Evolutionary conservation across 1,284 basidiomycete species (phyloP).

Genomic region (Melampsora americana): DNA sequence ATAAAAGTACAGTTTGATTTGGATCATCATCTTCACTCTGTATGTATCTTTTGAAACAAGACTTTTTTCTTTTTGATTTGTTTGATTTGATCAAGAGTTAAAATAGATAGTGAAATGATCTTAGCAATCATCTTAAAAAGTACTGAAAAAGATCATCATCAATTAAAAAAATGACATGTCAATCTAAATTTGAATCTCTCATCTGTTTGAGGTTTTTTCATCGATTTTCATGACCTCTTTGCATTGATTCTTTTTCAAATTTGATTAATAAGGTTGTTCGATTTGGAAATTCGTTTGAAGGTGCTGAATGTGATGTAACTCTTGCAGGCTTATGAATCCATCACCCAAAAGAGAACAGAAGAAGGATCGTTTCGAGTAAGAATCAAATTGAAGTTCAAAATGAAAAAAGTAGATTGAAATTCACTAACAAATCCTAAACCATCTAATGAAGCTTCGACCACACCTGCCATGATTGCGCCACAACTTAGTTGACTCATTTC

Average conservation of each 20-base stretch:
- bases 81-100: too few species aligned
- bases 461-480: conserved; percentile 92
- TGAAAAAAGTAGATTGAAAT: neutral
- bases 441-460: conserved; percentile 95
- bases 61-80: too few species aligned
- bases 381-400: conserved; percentile 24
- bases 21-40: too few species aligned
- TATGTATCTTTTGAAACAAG: too few species aligned
- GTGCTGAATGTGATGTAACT: conserved; percentile 92
- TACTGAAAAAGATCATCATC: too few species aligned
- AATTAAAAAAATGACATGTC: too few species aligned
- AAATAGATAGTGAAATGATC: too few species aligned
- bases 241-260: conserved; percentile 80
- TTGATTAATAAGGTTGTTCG: conserved; percentile 91
- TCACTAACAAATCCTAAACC: conserved; percentile 84
- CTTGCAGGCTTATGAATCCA: conserved; percentile 77
- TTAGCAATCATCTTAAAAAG: too few species aligned
- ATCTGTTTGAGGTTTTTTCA: too few species aligned
- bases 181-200: too few species aligned
- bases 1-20: too few species aligned
- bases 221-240: conserved; percentile 59
- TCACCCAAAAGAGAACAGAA: too few species aligned
- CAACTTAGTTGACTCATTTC: conserved; percentile 92
- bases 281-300: conserved; percentile 72
- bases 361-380: neutral